Percentiles rank a stretch among this genome's conserved stretches.
Conservation (phyloP, 768 basidiomycete genomes). For the Phylloporus arenicola region DNA sequence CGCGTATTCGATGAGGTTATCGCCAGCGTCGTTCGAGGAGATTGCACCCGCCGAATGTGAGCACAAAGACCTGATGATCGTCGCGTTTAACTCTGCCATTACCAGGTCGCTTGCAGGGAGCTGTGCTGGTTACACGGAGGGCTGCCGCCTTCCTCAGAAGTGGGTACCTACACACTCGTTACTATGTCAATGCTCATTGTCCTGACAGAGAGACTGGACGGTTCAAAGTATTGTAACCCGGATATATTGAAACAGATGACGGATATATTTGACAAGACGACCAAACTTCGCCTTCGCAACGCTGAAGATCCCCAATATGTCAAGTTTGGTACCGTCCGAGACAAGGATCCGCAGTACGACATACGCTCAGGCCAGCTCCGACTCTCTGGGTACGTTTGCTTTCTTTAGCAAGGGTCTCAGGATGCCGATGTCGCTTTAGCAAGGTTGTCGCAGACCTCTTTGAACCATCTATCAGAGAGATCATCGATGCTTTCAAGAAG, state of each 20-base stretch:
- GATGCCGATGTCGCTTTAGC: constrained; percentile 18
- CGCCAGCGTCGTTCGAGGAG: constrained; percentile 37
- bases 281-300: constrained; percentile 42
- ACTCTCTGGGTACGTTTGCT: constrained; percentile 30
- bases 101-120: constrained; percentile 38
- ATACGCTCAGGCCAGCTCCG: constrained; percentile 38
- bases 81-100: not conserved
- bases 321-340: constrained; percentile 37
- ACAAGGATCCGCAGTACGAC: constrained; percentile 34
- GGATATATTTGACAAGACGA: constrained; percentile 34
- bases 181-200: not conserved
- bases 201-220: constrained; percentile 25
- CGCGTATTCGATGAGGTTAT: constrained; percentile 36
- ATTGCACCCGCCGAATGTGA: constrained; percentile 33
- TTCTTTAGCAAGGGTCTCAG: not conserved
- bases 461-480: constrained; percentile 37
- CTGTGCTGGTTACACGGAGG: constrained; percentile 35
- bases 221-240: constrained; percentile 27
- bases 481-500: constrained; percentile 32
- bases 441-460: constrained; percentile 40
- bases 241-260: constrained; percentile 36
- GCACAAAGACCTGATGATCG: not conserved
- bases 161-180: constrained; percentile 1
- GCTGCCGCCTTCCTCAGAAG: constrained; percentile 30
- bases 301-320: constrained; percentile 35